Conservation (phyloP, 805 yeast genomes). For the Kuraishia cidri region DNA sequence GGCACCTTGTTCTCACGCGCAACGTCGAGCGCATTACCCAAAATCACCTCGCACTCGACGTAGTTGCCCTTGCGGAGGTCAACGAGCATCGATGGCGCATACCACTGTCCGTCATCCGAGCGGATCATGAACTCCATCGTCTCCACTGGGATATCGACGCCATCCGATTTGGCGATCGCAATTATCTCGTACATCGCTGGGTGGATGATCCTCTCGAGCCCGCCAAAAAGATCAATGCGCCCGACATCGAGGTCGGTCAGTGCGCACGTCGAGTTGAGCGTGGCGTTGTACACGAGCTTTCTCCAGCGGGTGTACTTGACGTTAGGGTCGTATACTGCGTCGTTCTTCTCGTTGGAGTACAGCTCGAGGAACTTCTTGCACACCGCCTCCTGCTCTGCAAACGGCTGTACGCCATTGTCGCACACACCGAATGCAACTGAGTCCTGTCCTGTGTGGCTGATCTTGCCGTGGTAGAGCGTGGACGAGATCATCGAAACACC, state of each 20-base stretch:
- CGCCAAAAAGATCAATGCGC: slow-evolving; percentile 35
- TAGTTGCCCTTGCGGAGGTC: slow-evolving; percentile 59
- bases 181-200: slow-evolving; percentile 67
- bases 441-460: slow-evolving; percentile 43
- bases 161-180: slow-evolving; percentile 62
- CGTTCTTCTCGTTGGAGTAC: slow-evolving; percentile 34
- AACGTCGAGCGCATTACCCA: slow-evolving; percentile 52
- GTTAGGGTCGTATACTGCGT: slow-evolving; percentile 28
- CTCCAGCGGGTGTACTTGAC: slow-evolving; percentile 50
- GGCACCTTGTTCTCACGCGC: slow-evolving; percentile 37
- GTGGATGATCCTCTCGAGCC: slow-evolving; percentile 25
- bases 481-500: slow-evolving; percentile 43
- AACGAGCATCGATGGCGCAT: slow-evolving; percentile 66
- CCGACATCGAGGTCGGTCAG: slow-evolving; percentile 54
- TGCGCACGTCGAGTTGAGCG: slow-evolving; percentile 55
- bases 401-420: slow-evolving; percentile 24
- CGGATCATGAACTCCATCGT: slow-evolving; percentile 41
- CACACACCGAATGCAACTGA: slow-evolving; percentile 43
- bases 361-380: slow-evolving; percentile 34
- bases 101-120: slow-evolving; percentile 50
- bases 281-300: slow-evolving; percentile 63
- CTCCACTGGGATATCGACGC: slow-evolving; percentile 41
- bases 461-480: slow-evolving; percentile 37
- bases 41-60: slow-evolving; percentile 62
- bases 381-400: slow-evolving; percentile 21